phyloP scores from a whole-genome alignment of 306 rosid genomes.

The Prunus dulcis region DNA sequence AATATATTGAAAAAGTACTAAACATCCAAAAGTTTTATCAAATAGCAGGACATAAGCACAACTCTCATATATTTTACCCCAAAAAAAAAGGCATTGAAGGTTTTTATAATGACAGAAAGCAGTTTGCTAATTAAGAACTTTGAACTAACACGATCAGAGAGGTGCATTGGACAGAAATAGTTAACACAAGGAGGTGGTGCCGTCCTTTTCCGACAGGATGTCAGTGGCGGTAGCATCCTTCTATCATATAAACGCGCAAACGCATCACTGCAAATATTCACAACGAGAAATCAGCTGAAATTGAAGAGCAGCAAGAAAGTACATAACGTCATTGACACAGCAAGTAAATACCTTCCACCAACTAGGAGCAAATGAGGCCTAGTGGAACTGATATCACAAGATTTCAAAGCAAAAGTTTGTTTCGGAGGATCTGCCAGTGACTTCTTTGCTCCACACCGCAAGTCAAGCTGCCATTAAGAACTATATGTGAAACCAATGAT shows the following conservation, averaged over 20 bases:
- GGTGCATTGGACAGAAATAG: slow-evolving; percentile 98
- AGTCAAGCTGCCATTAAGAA: slow-evolving; percentile 77
- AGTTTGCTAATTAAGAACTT: slow-evolving; percentile 10
- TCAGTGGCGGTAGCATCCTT: slow-evolving; percentile 87
- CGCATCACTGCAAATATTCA: slow-evolving; percentile 70
- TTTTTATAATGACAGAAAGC: slow-evolving; percentile 2
- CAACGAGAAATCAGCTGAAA: slow-evolving; percentile 25
- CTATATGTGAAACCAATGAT: slow-evolving; percentile 34
- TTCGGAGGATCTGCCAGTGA: slow-evolving; percentile 89
- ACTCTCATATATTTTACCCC: background rate
- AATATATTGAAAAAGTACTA: background rate
- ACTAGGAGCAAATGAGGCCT: slow-evolving; percentile 93
- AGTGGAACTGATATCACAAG: slow-evolving; percentile 86
- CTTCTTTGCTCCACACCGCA: slow-evolving; percentile 90
- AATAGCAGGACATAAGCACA: background rate
- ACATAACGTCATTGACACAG: slow-evolving; percentile 19
- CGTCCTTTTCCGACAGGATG: slow-evolving; percentile 69
- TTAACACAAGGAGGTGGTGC: slow-evolving; percentile 90
- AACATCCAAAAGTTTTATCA: background rate
- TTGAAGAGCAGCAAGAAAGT: background rate
- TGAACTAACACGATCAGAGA: slow-evolving; percentile 82
- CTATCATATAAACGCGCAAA: slow-evolving; percentile 97
- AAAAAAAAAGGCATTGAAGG: background rate
- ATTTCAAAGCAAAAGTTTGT: slow-evolving; percentile 78
- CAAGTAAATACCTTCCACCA: slow-evolving; percentile 81